Base-by-base conservation (phyloP, 2,329 filamentous ascomycete species). In the Calonectria fujianensis region DNA sequence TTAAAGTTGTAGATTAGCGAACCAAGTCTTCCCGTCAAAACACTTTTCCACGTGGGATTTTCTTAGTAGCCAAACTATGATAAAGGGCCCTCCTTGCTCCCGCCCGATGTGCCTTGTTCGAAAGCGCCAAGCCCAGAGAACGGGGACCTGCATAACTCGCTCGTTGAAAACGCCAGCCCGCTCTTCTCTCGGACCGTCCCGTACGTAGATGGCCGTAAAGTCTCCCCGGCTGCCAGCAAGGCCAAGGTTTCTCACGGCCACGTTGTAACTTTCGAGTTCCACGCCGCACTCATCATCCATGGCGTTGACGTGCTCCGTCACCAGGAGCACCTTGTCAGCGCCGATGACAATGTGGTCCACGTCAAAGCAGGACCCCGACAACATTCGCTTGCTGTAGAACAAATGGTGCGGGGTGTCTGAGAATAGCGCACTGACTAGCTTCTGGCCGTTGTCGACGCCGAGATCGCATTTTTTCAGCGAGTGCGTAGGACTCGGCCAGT, bases 1-100 rank as follows among this genome's bases (percentile, higher is more conserved):
- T 61, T 61, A 11, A 39, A 29, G 57, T 61, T 61, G 57, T 2
- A 24, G 57, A 61, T 61, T 61, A 61, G 57, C 57, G 57, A 61
- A 61, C 57, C 57, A 39, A 18, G 39, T 31, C 32, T 41, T 61
- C n/a, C 41, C 41, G 20, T 27, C 39, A 14, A 16, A 14, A 16
- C 7, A 2, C 14, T 31, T 35, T 61, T 61, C 57, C 57, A 61
- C 57, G 57, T 61, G 57, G 57, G 57, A 61, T 41, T 61, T 16
- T 11, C 13, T 41, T 37, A 39, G 57, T 29, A 37, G 35, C 35
- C n/a, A 41, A 61, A 61, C 31, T 59, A 32, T 59, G 31, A 37
- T n/a, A n/a, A 11, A 48, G 18, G 20, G 20, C 2, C 41, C 18
- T 48, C 20, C 8, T 7, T n/a, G 20, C 20, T 18, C 39, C 13